Percentiles rank a stretch among this genome's conserved stretches.
Conservation (phyloP, 805 yeast genomes). For the Kluyveromyces siamensis region DNA sequence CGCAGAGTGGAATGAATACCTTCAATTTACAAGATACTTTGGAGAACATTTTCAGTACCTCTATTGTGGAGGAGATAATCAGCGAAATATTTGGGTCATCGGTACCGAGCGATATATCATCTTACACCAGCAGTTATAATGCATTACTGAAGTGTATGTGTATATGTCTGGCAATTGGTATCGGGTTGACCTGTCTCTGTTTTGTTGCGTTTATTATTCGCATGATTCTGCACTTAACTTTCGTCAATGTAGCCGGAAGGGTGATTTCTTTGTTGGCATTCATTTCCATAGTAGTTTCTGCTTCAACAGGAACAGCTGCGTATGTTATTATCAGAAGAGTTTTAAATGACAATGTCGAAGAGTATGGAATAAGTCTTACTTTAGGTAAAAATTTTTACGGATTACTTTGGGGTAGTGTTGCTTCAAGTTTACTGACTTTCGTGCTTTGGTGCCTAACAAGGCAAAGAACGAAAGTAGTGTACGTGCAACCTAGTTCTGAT, state of each 20-base stretch:
- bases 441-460: slow-evolving; percentile 31
- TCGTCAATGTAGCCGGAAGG: slow-evolving; percentile 39
- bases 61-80: slow-evolving; percentile 11
- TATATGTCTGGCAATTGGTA: slow-evolving; percentile 41
- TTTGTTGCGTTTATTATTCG: slow-evolving; percentile 29
- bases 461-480: slow-evolving; percentile 13
- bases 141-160: slow-evolving; percentile 50
- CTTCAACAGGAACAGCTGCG: slow-evolving; percentile 58
- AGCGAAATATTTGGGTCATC: slow-evolving; percentile 27
- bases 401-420: slow-evolving; percentile 56
- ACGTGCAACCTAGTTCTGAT: slow-evolving; percentile 1
- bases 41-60: slow-evolving; percentile 23
- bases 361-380: slow-evolving; percentile 47
- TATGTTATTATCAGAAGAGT: slow-evolving; percentile 39
- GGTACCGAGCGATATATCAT: slow-evolving; percentile 46
- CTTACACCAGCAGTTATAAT: slow-evolving; percentile 38
- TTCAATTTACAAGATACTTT: slow-evolving; percentile 18
- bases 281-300: slow-evolving; percentile 32
- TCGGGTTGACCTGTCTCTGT: slow-evolving; percentile 35
- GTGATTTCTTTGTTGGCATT: slow-evolving; percentile 36
- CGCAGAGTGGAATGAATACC: slow-evolving; percentile 23
- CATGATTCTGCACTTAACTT: slow-evolving; percentile 35
- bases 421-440: slow-evolving; percentile 35
- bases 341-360: slow-evolving; percentile 39
- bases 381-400: slow-evolving; percentile 47